Evolutionary conservation across 345 rosid genomes (phyloP), one percentile per base, ranked within the genome.

Genomic region (Dimocarpus longan): DNA sequence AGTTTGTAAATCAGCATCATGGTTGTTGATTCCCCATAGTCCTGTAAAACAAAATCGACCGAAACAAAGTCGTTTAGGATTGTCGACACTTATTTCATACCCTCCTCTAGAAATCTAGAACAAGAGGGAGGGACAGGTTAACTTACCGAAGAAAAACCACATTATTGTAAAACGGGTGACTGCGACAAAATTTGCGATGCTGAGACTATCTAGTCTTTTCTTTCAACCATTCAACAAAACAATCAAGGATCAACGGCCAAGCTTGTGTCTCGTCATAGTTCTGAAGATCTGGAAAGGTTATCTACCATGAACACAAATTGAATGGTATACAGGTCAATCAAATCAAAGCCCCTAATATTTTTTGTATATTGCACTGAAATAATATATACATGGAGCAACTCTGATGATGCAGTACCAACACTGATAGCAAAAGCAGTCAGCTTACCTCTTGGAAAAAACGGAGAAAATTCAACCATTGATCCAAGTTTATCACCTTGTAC

Each of bases 241-340:
- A 82, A 79, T 89, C 91, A 0, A 88, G 86, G 68, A 89, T 81
- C 81, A 86, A 82, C 24, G 93, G 93, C 93, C 91, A 89, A 63
- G 93, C 89, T 68, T 77, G 75, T 1, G 32, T 56, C 54, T 80
- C 62, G 44, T 89, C 88, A 59, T 89, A 88, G 65, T 89, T 88
- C 43, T 76, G 63, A 5, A 89, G 81, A 81, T 85, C 84, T 43
- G 93, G 85, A 81, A 88, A 86, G 63, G 42, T 82, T 40, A 88
- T 81, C 93, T 89, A 86, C 70, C 26, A 70, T 26, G 71, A 26
- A 68, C 57, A 46, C 50, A 66, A 9, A 24, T 50, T 15, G n/a
- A 60, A 39, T 37, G 48, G 40, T 42, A 60, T 56, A 59, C 52
- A 10, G 5, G 48, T 68, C 21, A 63, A 42, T 15, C n/a, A 56